Percentiles rank a stretch among this genome's conserved stretches.
These are phyloP conservation scores for Globisporangium iwayamae DNA, from an alignment of 352 stramenopile genomes.

Conservation along the genomic window DNA sequence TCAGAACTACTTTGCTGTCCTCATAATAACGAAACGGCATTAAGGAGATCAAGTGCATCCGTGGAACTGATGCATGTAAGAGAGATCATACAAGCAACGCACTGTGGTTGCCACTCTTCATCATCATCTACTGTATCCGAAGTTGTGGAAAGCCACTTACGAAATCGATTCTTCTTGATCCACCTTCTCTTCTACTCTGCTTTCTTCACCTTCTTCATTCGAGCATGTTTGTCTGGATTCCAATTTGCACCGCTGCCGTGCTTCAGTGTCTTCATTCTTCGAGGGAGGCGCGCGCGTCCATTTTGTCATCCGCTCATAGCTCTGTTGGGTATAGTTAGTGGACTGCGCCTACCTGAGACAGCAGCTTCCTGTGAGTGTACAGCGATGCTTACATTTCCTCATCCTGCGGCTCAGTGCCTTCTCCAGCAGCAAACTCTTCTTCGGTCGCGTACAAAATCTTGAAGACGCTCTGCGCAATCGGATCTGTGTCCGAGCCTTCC, in stretches of 20 bases:
- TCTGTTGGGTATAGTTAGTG: slow-evolving; percentile 11
- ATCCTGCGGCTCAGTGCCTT: slow-evolving; percentile 45
- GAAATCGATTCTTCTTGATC: slow-evolving; percentile 1
- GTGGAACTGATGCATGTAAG: neutral
- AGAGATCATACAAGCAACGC: neutral
- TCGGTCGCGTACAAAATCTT: slow-evolving; percentile 86
- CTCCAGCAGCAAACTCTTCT: slow-evolving; percentile 41
- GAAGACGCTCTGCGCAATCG: slow-evolving; percentile 69
- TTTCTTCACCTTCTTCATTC: neutral
- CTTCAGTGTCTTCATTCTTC: neutral
- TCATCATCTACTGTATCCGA: slow-evolving; percentile 3
- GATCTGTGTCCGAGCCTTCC: slow-evolving; percentile 52
- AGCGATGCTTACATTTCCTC: slow-evolving; percentile 39
- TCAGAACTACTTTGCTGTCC: neutral
- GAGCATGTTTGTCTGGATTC: neutral
- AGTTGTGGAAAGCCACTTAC: slow-evolving; percentile 1
- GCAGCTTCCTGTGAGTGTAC: neutral
- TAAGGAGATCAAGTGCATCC: neutral
- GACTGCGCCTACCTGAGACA: neutral
- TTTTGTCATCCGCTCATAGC: neutral
- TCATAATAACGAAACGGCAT: neutral
- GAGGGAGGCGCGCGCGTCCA: neutral
- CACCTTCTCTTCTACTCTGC: neutral
- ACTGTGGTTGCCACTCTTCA: neutral
- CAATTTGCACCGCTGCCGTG: neutral